Evolutionary conservation across 441 rosid genomes (phyloP), one percentile per base, ranked within the genome.

Genomic region (Biscutella auriculata): DNA sequence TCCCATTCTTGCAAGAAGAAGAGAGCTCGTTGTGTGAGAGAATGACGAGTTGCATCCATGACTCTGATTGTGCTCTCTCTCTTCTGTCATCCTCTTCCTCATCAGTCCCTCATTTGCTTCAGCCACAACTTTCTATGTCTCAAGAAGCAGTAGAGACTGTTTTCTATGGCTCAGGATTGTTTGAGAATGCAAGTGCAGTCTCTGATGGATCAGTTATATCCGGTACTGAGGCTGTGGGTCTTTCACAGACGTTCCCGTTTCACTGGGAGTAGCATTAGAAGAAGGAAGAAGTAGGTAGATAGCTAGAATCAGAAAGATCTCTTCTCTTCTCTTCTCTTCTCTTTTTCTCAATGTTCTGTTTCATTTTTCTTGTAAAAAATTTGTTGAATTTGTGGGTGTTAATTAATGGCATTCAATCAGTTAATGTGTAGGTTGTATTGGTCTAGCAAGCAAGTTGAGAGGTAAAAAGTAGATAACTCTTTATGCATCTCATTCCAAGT

Each of bases 51-150:
- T 75, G 70, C 47, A 32, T 46, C 46, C 66, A 29, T 12, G 78
- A 78, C 66, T 79, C 83, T 12, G 85, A 85, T 65, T 81, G 94
- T 80, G 96, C 96, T 88, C 94, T 82, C 96, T 88, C 96, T 88
- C 96, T 85, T 82, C 96, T 85, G 96, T 88, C 96, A 82, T 69
- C 69, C 39, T 68, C 72, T 11, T 67, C 68, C 6, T 77, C 85
- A 6, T 63, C 85, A 36, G 45, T 77, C 40, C 71, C 73, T 25
- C 57, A 56, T 56, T 55, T 63, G 75, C 73, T 69, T 64, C 70
- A 76, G 61, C 77, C 87, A 5, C 70, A 76, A 60, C 62, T 44
- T 64, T 73, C 66, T 60, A 76, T 62, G 74, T 66, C 69, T 47
- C 71, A 53, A 68, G 79, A 49, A 57, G 59, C 48, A 34, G 68